Evolutionary conservation across 2,329 filamentous ascomycete species (phyloP).

Genomic region (Setomelanomma holmii): DNA sequence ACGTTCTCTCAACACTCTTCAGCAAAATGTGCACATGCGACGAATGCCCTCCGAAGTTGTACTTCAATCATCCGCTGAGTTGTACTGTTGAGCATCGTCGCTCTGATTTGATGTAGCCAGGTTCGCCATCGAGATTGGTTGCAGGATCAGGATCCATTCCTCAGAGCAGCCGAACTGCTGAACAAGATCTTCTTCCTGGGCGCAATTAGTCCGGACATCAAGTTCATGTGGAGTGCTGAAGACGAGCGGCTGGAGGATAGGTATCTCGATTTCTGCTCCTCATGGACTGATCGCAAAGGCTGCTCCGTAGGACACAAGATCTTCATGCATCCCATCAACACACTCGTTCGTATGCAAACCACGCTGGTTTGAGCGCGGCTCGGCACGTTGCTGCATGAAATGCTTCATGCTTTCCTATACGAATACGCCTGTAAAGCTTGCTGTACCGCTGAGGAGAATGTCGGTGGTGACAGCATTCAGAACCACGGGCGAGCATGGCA

Average conservation of each 20-base stretch:
- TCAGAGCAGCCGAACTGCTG: not conserved
- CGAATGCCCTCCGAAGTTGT: not conserved
- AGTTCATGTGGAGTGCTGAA: not conserved
- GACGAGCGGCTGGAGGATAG: not conserved
- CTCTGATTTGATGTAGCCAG: not conserved
- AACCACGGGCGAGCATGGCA: not conserved
- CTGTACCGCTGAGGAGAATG: not conserved
- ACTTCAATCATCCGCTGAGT: not conserved
- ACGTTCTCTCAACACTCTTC: not conserved
- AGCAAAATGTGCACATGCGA: not conserved
- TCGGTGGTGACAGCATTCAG: not conserved
- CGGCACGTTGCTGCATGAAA: not conserved
- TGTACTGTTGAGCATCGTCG: not conserved
- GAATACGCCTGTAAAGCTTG: not conserved
- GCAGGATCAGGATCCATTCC: not conserved
- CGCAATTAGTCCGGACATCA: not conserved
- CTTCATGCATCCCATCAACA: not conserved
- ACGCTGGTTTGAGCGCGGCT: not conserved
- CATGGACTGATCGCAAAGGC: not conserved
- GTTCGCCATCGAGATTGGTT: not conserved
- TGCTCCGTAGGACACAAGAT: not conserved
- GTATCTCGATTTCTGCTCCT: not conserved
- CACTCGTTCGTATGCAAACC: not conserved
- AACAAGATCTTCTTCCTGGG: not conserved
- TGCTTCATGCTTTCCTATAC: not conserved